A percentile compares a stretch with the other conserved stretches of the same genome.
These are phyloP conservation scores for Gracilaria caudata DNA, from an alignment of 23 red algal species.

Conservation along the genomic window DNA sequence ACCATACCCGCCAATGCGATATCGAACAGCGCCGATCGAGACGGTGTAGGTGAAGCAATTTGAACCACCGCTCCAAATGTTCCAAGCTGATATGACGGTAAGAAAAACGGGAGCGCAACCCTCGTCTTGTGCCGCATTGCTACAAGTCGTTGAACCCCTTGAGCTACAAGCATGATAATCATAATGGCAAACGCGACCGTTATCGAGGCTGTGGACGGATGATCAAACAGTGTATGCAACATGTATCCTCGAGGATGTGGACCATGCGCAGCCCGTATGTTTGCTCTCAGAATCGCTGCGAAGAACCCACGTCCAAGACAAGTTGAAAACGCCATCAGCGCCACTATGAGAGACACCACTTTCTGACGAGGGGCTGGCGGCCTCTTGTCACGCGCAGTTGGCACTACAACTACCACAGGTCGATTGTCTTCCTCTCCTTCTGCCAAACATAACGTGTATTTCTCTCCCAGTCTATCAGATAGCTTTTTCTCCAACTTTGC, in stretches of 20 bases:
- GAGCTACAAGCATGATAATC: constrained; percentile 26
- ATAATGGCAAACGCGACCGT: constrained; percentile 39
- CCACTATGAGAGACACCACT: constrained; percentile 28
- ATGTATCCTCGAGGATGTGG: constrained; percentile 1
- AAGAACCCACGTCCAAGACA: constrained; percentile 58
- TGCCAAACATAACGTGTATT: constrained; percentile 81
- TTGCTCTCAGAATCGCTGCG: constrained; percentile 25
- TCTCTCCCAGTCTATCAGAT: constrained; percentile 60
- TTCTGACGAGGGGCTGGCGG: constrained; percentile 47
- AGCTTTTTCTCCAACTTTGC: constrained; percentile 67
- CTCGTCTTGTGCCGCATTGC: constrained; percentile 58
- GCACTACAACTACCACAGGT: constrained; percentile 76
- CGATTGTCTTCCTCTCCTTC: constrained; percentile 78
- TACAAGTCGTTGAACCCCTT: constrained; percentile 65
- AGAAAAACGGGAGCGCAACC: constrained; percentile 62
- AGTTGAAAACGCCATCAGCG: constrained; percentile 28
- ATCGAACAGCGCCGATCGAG: constrained; percentile 73
- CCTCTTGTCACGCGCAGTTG: constrained; percentile 44
- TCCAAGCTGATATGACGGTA: constrained; percentile 81
- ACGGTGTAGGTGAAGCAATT: constrained; percentile 71
- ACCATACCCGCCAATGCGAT: constrained; percentile 76
- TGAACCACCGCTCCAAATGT: constrained; percentile 76
- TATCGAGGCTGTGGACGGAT: constrained; percentile 33
- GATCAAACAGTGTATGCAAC: constrained; percentile 44
- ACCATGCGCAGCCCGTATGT: constrained; percentile 27